Percentiles rank a stretch among this genome's conserved stretches.
Evolutionary conservation across 305 asterid genomes (phyloP).

Genomic region (Fraxinus paxiana): DNA sequence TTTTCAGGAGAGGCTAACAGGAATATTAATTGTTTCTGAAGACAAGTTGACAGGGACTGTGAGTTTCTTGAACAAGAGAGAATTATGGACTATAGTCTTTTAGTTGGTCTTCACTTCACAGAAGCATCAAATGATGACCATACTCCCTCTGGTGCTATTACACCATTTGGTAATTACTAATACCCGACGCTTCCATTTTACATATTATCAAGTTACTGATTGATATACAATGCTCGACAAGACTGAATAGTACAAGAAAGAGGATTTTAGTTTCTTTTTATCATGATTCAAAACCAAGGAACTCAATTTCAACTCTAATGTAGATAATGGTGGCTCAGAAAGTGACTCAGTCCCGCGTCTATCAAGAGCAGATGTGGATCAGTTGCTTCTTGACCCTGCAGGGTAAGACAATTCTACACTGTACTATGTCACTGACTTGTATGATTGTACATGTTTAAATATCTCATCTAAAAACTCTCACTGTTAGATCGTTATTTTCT

Average conservation of each 20-base stretch:
- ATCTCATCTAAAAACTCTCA: not conserved
- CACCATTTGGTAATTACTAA: conserved; percentile 52
- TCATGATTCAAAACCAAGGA: not conserved
- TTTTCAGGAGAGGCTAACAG: not conserved
- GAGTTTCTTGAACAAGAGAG: conserved; percentile 90
- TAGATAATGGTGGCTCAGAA: conserved; percentile 58
- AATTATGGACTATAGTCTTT: conserved; percentile 88
- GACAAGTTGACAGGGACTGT: conserved; percentile 88
- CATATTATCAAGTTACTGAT: not conserved
- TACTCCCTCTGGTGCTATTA: conserved; percentile 41
- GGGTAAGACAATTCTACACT: conserved; percentile 42
- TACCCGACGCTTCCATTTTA: not conserved
- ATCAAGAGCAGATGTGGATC: conserved; percentile 69
- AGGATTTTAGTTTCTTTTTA: not conserved
- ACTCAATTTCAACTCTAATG: not conserved
- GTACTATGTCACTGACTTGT: not conserved
- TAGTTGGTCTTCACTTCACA: conserved; percentile 81
- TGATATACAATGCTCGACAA: not conserved
- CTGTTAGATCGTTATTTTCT: not conserved
- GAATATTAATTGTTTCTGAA: conserved; percentile 25
- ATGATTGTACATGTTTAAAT: not conserved
- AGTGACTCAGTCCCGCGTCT: conserved; percentile 48
- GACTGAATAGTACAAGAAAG: not conserved
- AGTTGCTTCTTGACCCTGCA: conserved; percentile 57
- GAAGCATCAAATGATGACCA: conserved; percentile 48